Conservation (phyloP, 306 rosid genomes). For the Crotalaria pallida region DNA sequence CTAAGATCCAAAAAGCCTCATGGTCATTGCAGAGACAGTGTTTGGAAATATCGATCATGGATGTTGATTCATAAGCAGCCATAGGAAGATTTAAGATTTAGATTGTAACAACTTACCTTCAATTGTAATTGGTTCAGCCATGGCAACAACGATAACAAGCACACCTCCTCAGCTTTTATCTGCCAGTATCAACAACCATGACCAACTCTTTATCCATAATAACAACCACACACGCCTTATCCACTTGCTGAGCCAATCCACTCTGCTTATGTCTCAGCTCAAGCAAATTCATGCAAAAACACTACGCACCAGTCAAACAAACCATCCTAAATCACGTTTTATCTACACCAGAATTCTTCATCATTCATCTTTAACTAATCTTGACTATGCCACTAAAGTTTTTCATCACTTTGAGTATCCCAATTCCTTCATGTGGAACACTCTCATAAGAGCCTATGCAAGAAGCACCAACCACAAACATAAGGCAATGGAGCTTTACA, state of each 20-base stretch:
- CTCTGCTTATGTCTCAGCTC: constrained; percentile 38
- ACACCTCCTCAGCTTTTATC: constrained; percentile 1
- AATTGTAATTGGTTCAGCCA: background rate
- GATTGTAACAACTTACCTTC: no score
- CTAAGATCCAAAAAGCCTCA: no score
- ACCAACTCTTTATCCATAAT: constrained; percentile 2
- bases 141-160: constrained; percentile 31
- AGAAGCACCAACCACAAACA: constrained; percentile 38
- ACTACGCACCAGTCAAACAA: constrained; percentile 46
- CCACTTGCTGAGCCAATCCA: constrained; percentile 38
- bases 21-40: no score
- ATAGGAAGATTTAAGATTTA: no score
- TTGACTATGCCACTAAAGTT: constrained; percentile 51
- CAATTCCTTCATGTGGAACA: constrained; percentile 84
- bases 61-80: no score
- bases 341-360: constrained; percentile 52
- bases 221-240: constrained; percentile 31
- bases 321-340: constrained; percentile 39
- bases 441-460: constrained; percentile 64
- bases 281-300: constrained; percentile 76
- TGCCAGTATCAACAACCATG: constrained; percentile 12
- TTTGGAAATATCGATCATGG: no score
- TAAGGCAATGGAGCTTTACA: constrained; percentile 42
- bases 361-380: constrained; percentile 32
- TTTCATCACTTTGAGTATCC: constrained; percentile 43